phyloP scores from a whole-genome alignment of 106 monocot species.

The Dendrobium huoshanense region DNA sequence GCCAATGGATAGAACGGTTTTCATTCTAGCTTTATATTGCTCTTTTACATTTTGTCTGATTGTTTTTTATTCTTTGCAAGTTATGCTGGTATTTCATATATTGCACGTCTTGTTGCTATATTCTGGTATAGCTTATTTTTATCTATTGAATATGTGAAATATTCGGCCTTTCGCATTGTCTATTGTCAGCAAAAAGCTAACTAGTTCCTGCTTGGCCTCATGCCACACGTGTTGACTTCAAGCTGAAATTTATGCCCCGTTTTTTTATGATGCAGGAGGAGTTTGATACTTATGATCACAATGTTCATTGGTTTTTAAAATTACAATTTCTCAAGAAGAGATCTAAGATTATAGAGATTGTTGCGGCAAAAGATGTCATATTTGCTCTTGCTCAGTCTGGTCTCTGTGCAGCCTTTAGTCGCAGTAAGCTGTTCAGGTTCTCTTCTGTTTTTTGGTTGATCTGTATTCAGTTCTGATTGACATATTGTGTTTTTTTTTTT shows the following conservation, averaged over 20 bases:
- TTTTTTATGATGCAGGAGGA: conserved; percentile 52
- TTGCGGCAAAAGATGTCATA: conserved; percentile 82
- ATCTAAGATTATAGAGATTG: conserved; percentile 85
- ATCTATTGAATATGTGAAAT: neutral
- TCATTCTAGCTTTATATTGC: neutral
- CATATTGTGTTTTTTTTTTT: conserved; percentile 13
- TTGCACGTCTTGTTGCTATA: neutral
- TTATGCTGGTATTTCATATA: neutral
- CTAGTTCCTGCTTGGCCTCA: neutral
- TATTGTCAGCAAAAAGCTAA: neutral
- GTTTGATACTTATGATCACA: conserved; percentile 86
- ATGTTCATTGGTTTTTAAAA: conserved; percentile 62
- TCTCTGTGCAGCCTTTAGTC: conserved; percentile 74
- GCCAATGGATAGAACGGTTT: neutral
- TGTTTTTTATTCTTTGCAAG: neutral
- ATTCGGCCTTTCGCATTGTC: neutral
- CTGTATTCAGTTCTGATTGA: conserved; percentile 1
- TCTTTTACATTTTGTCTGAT: neutral
- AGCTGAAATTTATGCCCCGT: no score
- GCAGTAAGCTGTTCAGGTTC: conserved; percentile 33
- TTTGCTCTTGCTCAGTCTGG: conserved; percentile 82
- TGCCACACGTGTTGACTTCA: neutral
- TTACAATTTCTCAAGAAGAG: conserved; percentile 75
- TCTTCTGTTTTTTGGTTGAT: neutral
- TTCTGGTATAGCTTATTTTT: neutral